Base-by-base conservation (phyloP, 2,329 filamentous ascomycete species). In the Aspergillus jensenii region DNA sequence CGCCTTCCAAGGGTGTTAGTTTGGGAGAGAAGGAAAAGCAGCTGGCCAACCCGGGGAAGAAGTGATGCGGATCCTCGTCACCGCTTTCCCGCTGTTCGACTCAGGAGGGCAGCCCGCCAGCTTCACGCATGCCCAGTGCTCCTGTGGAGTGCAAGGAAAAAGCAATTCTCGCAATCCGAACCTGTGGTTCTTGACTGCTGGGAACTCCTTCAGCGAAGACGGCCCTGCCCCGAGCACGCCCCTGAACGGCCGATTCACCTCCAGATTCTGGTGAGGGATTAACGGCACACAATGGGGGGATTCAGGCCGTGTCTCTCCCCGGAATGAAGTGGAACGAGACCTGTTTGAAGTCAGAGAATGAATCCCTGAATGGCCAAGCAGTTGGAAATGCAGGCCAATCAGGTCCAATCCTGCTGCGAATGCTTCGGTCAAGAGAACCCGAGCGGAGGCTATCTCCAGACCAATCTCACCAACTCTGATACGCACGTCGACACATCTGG, bases 11-110 rank as follows among this genome's bases (percentile, higher is more conserved):
- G 27, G 27, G 19, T 21, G 51, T 53, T 53, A 53, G 51, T 53
- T 25, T 23, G 31, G 47, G 21, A 49, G 47, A 59, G 39, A 41
- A 47, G 39, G 46, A 47, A 52, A 46, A 56, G 52, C 50, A 47
- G 48, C 50, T 48, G 53, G 57, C 50, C 45, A 53, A 52, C 55
- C 57, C 48, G 58, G 48, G 53, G 51, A 57, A 48, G 52, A 59
- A 62, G 63, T 62, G 59, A 65, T 57, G 64, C 59, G 59, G 62
- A 65, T 66, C 62, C 43, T 43, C 62, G 61, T 66, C 62, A 66
- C 64, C 64, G 64, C 64, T 62, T 63, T 64, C 51, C 57, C 58
- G 39, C 12, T 46, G 33, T 40, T 39, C 57, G 35, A n/a, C 35
- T 37, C 35, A 37, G 12, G 35, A 37, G 35, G 27, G 8, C 27